phyloP scores from a whole-genome alignment of 345 rosid species.

The Hypericum androsaemum region DNA sequence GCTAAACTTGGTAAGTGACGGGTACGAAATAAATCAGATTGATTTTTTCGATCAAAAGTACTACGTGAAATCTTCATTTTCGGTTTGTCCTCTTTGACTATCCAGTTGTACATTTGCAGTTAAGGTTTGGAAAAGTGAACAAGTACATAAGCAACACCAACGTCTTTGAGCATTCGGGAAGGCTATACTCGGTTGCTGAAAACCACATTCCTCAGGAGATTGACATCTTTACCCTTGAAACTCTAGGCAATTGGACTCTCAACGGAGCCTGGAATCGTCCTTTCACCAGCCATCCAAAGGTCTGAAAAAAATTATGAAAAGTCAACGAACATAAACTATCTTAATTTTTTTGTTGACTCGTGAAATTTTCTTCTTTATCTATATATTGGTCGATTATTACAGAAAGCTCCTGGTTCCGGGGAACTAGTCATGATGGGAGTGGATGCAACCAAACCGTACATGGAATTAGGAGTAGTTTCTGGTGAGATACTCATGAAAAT shows the following conservation, averaged over 20 bases:
- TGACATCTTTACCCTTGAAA: slow-evolving; percentile 20
- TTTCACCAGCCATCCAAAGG: slow-evolving; percentile 40
- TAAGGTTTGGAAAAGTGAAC: slow-evolving; percentile 26
- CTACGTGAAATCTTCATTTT: too few species aligned
- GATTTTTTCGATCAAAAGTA: too few species aligned
- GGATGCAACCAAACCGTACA: slow-evolving; percentile 26
- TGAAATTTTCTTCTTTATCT: not conserved
- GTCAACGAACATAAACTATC: not conserved
- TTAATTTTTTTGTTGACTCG: not conserved
- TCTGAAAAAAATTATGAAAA: not conserved
- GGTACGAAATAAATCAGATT: too few species aligned
- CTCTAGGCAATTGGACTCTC: slow-evolving; percentile 27
- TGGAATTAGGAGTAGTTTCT: slow-evolving; percentile 32
- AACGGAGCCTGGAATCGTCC: slow-evolving; percentile 33
- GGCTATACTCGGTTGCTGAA: slow-evolving; percentile 25
- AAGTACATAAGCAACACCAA: slow-evolving; percentile 24
- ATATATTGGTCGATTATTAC: not conserved
- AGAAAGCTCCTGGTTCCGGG: slow-evolving; percentile 34
- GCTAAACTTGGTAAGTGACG: slow-evolving; percentile 17
- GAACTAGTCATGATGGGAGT: slow-evolving; percentile 36
- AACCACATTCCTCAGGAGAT: slow-evolving; percentile 30
- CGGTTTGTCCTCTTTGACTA: too few species aligned
- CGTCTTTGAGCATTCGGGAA: slow-evolving; percentile 30
- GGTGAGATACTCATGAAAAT: slow-evolving; percentile 13
- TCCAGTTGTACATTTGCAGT: slow-evolving; percentile 10